A percentile compares a stretch with the other conserved stretches of the same genome.
Evolutionary conservation across 1,139 yeast genomes (phyloP).

Genomic region (Blastobotrys persicus): DNA sequence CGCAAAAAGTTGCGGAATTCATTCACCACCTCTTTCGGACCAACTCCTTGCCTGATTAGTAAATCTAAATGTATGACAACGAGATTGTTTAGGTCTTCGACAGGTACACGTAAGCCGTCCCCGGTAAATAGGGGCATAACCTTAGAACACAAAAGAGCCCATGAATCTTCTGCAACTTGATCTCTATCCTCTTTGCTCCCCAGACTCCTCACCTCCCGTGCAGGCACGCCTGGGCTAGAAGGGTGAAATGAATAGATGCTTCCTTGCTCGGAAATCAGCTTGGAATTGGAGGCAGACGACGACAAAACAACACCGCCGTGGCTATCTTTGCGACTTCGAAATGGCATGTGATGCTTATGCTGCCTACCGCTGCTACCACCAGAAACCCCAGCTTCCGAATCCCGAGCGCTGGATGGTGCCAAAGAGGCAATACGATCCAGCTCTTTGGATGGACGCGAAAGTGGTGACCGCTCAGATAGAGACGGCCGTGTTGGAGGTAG

Average conservation of each 20-base stretch:
- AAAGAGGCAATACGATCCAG: slow-evolving; percentile 45
- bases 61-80: slow-evolving; percentile 48
- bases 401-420: slow-evolving; percentile 28
- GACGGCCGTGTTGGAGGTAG: slow-evolving; percentile 34
- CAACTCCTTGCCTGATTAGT: slow-evolving; percentile 42
- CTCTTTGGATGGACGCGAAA: slow-evolving; percentile 44
- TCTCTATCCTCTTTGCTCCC: slow-evolving; percentile 43
- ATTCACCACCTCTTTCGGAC: slow-evolving; percentile 40
- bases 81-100: slow-evolving; percentile 55
- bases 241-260: slow-evolving; percentile 50
- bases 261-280: slow-evolving; percentile 44
- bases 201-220: slow-evolving; percentile 34
- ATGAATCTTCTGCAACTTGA: slow-evolving; percentile 47
- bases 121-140: slow-evolving; percentile 50
- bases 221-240: slow-evolving; percentile 37
- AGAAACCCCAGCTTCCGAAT: slow-evolving; percentile 4
- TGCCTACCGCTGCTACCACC: slow-evolving; percentile 19
- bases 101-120: slow-evolving; percentile 49
- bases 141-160: slow-evolving; percentile 46
- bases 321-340: slow-evolving; percentile 41
- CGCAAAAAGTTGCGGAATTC: slow-evolving; percentile 49
- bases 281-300: slow-evolving; percentile 49
- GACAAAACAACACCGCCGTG: slow-evolving; percentile 43
- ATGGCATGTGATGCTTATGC: slow-evolving; percentile 44
- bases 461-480: slow-evolving; percentile 41